Percentiles rank a stretch among this genome's conserved stretches.
These are phyloP conservation scores for Ceratobasidium sp. DNA, from an alignment of 1,284 basidiomycete species.

Conservation along the genomic window DNA sequence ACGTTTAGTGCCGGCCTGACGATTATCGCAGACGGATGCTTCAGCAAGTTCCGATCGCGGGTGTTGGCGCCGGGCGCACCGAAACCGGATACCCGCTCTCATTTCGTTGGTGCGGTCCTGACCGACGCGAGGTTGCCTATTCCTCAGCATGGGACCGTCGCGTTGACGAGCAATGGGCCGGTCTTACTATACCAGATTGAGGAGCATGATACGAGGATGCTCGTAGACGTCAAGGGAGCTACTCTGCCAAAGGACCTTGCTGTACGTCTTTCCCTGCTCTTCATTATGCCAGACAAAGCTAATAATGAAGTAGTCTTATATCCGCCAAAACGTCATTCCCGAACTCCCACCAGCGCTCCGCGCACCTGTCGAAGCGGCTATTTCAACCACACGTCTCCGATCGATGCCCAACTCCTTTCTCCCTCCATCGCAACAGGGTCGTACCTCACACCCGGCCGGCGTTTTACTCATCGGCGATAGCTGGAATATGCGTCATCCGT, in stretches of 20 bases:
- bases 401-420: conserved; percentile 98
- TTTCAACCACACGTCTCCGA: conserved; percentile 80
- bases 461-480: conserved; percentile 94
- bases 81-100: conserved; percentile 71
- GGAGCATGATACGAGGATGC: conserved; percentile 86
- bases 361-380: conserved; percentile 70
- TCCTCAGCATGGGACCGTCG: conserved; percentile 90
- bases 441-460: conserved; percentile 69
- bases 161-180: conserved; percentile 81
- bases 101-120: conserved; percentile 88
- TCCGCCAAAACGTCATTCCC: conserved; percentile 80
- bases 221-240: conserved; percentile 92
- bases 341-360: conserved; percentile 83
- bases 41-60: conserved; percentile 82
- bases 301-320: conserved; percentile 67
- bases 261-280: conserved; percentile 61
- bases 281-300: neutral
- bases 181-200: conserved; percentile 93
- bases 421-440: conserved; percentile 83
- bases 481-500: conserved; percentile 99
- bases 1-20: conserved; percentile 82
- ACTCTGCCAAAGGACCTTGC: conserved; percentile 85
- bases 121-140: conserved; percentile 83
- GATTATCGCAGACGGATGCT: conserved; percentile 94
- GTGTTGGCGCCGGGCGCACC: conserved; percentile 65